These are phyloP conservation scores for Centrapalus pauciflorus DNA, from an alignment of 129 eudicot genomes.

Conservation along the genomic window DNA sequence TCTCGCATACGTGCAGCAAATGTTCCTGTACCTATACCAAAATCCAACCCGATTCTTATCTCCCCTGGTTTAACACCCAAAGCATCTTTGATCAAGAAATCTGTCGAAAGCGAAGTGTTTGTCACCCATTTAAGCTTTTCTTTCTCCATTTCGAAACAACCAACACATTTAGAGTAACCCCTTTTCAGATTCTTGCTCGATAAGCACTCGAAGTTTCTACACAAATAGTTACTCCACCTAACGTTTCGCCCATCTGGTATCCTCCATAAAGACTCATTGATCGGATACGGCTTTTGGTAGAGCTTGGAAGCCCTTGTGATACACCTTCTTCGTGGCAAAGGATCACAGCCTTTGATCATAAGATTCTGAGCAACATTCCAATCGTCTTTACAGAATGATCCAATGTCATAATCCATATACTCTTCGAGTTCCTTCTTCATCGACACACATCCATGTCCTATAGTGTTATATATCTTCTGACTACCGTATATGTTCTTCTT, in stretches of 20 bases:
- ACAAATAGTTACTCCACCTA: slow-evolving; percentile 76
- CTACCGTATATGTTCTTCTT: slow-evolving; percentile 64
- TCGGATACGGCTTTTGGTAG: slow-evolving; percentile 69
- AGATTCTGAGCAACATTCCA: slow-evolving; percentile 85
- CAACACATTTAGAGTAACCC: slow-evolving; percentile 70
- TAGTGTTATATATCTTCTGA: slow-evolving; percentile 59
- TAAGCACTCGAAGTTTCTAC: slow-evolving; percentile 83
- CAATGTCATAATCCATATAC: slow-evolving; percentile 95
- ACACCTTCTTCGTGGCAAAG: slow-evolving; percentile 92
- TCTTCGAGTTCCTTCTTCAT: slow-evolving; percentile 74
- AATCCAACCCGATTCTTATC: slow-evolving; percentile 83
- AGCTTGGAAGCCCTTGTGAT: slow-evolving; percentile 88
- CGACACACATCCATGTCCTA: slow-evolving; percentile 87
- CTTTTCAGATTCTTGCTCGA: slow-evolving; percentile 72
- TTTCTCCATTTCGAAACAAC: slow-evolving; percentile 93
- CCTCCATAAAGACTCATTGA: slow-evolving; percentile 81
- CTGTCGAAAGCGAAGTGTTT: slow-evolving; percentile 48
- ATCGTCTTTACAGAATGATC: slow-evolving; percentile 92
- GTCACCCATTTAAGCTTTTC: slow-evolving; percentile 80
- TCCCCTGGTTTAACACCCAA: slow-evolving; percentile 74
- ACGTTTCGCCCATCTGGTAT: slow-evolving; percentile 83
- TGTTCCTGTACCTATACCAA: slow-evolving; percentile 87
- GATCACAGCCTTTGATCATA: slow-evolving; percentile 89
- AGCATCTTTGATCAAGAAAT: slow-evolving; percentile 64
- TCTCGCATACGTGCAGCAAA: slow-evolving; percentile 97